Base-by-base conservation (phyloP, 1,284 basidiomycete species). In the Thecaphora frezii region DNA sequence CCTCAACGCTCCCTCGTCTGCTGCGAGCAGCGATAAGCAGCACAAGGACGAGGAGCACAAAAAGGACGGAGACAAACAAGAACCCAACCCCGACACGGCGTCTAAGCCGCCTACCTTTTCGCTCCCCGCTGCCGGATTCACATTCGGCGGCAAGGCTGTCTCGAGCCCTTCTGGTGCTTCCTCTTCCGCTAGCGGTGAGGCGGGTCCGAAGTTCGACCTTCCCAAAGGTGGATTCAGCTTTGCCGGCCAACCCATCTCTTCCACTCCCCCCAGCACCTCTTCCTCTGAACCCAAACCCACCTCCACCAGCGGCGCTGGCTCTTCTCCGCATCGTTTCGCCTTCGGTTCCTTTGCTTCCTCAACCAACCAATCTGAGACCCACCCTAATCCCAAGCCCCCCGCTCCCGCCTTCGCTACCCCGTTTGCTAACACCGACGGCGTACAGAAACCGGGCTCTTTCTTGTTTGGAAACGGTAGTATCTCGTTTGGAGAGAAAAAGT, bases 61-160 rank as follows among this genome's bases (percentile, higher is more conserved):
- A 14, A 30, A 30, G 28, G 28, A 30, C 8, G 28, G 14, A 14
- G 28, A 30, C 8, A 30, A 30, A 14, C 8, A 30, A 14, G 28
- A 14, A 30, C 7, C 8, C 28, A 30, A 8, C 28, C 7, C 28
- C 28, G 7, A 7, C 28, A 8, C 28, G 7, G 28, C 28, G 7
- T 14, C 28, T n/a, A n/a, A n/a, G n/a, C 10, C 33, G 33, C 33
- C 33, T 18, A 36, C 10, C 10, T 66, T 66, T 47, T 48, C 51
- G 12, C 52, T 66, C 2, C 63, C 63, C 2, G 39, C 49, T 14
- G 55, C 55, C 24, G 63, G 63, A 38, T 66, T 66, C 33, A 58
- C 63, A 1, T 66, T 66, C 28, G 53, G 55, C n/a, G 63, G 63
- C 28, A 66, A 61, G 40, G 49, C 55, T 12, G 25, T 66, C n/a